phyloP scores from a whole-genome alignment of 2,329 filamentous ascomycete genomes.

The Nigrospora osmanthi region DNA sequence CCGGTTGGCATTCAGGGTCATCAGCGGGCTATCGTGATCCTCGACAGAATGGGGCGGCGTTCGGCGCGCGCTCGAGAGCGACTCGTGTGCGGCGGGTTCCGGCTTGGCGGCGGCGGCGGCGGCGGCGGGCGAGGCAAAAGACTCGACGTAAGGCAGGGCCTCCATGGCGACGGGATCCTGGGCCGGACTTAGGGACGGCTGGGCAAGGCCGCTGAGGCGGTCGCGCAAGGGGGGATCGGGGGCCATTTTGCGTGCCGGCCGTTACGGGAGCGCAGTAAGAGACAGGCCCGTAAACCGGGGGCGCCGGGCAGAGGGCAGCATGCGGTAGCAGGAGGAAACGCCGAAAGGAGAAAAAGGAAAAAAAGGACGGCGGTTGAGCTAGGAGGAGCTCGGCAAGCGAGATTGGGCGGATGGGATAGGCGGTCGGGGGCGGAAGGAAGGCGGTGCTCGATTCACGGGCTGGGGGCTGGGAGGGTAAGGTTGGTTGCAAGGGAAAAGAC shows the following conservation, averaged over 20 bases:
- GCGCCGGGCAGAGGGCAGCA: no score
- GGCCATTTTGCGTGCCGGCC: conserved; percentile 1
- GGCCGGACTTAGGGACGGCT: neutral
- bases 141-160: neutral
- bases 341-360: no score
- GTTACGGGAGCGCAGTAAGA: neutral
- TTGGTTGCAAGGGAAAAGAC: no score
- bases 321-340: no score
- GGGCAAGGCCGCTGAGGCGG: neutral
- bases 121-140: neutral
- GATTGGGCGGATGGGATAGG: no score
- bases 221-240: conserved; percentile 1
- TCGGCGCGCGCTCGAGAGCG: no score
- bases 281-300: neutral
- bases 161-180: neutral
- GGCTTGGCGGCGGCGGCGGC: neutral
- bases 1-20: neutral
- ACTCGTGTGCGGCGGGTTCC: no score
- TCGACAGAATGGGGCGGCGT: neutral
- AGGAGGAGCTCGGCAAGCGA: no score
- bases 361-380: no score
- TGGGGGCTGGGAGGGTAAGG: no score
- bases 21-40: neutral
- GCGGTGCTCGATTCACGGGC: no score
- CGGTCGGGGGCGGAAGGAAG: no score